phyloP scores from a whole-genome alignment of 306 rosid species.

The Acacia melanoxylon region DNA sequence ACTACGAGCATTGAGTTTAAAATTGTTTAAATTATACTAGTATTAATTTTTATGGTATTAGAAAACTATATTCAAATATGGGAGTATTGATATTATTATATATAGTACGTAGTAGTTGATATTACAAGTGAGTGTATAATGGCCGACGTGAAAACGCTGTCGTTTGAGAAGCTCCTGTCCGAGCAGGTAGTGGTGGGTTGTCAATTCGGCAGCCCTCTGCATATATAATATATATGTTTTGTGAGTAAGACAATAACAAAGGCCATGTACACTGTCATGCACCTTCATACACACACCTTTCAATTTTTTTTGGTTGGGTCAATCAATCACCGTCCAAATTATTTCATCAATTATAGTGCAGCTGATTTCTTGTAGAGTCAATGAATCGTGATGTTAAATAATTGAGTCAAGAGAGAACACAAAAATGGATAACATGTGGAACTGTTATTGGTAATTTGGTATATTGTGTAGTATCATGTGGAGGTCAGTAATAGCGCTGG shows the following conservation, averaged over 20 bases:
- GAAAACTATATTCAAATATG: too few relatives aligned
- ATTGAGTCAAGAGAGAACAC: not conserved
- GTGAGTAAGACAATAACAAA: constrained; percentile 12
- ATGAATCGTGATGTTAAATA: not conserved
- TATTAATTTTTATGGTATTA: not conserved
- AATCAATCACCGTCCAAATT: constrained; percentile 4
- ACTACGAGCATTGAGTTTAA: not conserved
- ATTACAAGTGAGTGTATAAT: too few relatives aligned
- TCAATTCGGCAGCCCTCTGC: not conserved
- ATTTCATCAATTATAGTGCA: not conserved
- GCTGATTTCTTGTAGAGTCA: not conserved
- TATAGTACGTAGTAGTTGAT: too few relatives aligned
- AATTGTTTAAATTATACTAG: too few relatives aligned
- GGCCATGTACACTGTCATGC: not conserved
- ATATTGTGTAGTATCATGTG: not conserved
- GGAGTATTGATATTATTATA: not conserved
- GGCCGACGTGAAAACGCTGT: not conserved
- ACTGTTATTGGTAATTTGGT: not conserved
- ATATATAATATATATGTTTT: not conserved
- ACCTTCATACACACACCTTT: not conserved
- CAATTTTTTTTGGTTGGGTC: not conserved
- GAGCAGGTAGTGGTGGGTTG: not conserved
- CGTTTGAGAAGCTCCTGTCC: not conserved
- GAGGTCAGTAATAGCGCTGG: not conserved
- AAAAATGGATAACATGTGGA: not conserved